Conservation (phyloP, 345 rosid genomes). For the Eucalyptus regnans region DNA sequence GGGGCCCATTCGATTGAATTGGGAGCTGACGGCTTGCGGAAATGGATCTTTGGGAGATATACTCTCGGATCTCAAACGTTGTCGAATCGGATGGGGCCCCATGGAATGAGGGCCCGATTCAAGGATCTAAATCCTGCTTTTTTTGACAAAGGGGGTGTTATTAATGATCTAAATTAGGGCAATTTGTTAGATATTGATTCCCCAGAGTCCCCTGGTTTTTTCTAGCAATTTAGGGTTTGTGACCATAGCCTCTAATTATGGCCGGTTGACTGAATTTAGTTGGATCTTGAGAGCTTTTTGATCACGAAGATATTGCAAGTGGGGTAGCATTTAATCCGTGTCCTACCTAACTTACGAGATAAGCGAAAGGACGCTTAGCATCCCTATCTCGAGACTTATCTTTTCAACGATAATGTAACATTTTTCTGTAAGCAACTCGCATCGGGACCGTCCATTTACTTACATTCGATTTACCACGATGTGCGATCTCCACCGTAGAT, state of each 20-base stretch:
- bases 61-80: not conserved
- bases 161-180: not conserved
- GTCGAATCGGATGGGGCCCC: not conserved
- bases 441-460: not conserved
- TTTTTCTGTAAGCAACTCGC: not conserved
- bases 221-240: not conserved
- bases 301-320: not conserved
- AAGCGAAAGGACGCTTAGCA: rapidly evolving
- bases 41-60: not conserved
- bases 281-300: not conserved
- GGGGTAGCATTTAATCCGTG: not conserved
- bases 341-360: not conserved
- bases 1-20: not conserved
- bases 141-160: not conserved
- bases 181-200: not conserved
- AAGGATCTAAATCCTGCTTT: not conserved
- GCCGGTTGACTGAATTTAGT: not conserved
- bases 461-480: not conserved
- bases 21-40: not conserved
- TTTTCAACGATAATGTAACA: rapidly evolving
- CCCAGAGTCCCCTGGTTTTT: not conserved
- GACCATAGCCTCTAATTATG: not conserved
- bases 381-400: not conserved
- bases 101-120: not conserved
- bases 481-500: not conserved